Base-by-base conservation (phyloP, 768 basidiomycete species). In the Tylopilus intermedius region DNA sequence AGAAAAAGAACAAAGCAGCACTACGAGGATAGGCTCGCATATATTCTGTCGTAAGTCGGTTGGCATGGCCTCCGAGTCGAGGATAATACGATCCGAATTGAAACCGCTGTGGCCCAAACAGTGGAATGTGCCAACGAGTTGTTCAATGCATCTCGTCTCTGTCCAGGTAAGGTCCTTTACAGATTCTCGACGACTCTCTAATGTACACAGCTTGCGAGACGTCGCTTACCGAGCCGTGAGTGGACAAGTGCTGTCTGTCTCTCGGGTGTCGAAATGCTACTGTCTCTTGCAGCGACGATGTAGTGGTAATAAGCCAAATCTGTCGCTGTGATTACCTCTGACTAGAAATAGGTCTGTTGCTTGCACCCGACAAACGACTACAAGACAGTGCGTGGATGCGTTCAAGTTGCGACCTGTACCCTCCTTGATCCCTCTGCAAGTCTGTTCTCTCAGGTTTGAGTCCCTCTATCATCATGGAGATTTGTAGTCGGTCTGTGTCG, bases 291-390 rank as follows among this genome's bases (percentile, higher is more conserved):
- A 67, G 66, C 40, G 66, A 85, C 66, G 83, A 85, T 55, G 80
- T 84, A 33, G 83, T 85, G 50, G 82, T 84, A 65, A 71, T 71
- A 6, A 27, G 9, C 32, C 24, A 33, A 55, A 27, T 35, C 26
- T 21, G 30, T 8, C 38, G 13, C 41, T 18, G 22, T 37, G 37
- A 18, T 26, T 32, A 6, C 53, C 21, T 29, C 49, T 61, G 42
- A 56, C 52, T 14, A 27, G 14, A 45, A 45, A 8, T 57, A 90
- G 87, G 82, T 90, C 26, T 89, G 84, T 71, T 89, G 88, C 2
- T 70, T 93, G 15, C 86, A 88, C 61, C 90, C 90, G 0, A 84
- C 89, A 4, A 93, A 93, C 64, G 90, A 93, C 68, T 93, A 92
- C 71, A 93, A 92, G 73, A 93, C 90, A 46, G 90, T 87, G 69